Evolutionary conservation across 345 rosid genomes (phyloP).

Genomic region (Hypericum androsaemum): DNA sequence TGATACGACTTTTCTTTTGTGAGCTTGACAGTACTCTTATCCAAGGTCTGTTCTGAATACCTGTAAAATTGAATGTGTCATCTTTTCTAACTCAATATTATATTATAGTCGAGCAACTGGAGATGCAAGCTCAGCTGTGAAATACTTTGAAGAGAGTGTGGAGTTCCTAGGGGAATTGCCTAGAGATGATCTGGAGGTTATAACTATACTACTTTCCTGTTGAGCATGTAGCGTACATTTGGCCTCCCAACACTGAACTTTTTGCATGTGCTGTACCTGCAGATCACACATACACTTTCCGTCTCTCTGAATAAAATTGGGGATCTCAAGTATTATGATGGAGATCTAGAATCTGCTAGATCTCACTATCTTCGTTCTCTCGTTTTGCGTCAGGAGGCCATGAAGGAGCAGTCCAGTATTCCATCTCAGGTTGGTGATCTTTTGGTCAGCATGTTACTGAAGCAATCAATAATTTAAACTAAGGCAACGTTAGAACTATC

Average conservation of each 20-base stretch:
- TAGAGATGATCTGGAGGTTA: slow-evolving; percentile 74
- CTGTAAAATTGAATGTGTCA: neutral
- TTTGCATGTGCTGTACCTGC: slow-evolving; percentile 16
- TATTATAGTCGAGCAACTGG: slow-evolving; percentile 81
- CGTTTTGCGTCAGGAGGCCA: slow-evolving; percentile 67
- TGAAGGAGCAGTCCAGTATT: slow-evolving; percentile 39
- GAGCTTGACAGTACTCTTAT: no score
- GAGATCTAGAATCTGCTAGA: slow-evolving; percentile 75
- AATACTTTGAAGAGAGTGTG: slow-evolving; percentile 81
- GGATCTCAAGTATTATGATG: slow-evolving; percentile 83
- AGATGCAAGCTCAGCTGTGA: slow-evolving; percentile 61
- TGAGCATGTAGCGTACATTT: neutral
- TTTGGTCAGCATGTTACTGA: no score
- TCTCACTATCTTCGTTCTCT: slow-evolving; percentile 65
- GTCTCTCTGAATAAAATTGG: slow-evolving; percentile 96
- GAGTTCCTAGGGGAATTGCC: slow-evolving; percentile 69
- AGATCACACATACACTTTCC: slow-evolving; percentile 84
- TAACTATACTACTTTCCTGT: neutral
- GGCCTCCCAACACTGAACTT: neutral
- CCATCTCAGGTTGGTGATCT: slow-evolving; percentile 63
- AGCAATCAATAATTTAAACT: no score
- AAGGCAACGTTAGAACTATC: no score
- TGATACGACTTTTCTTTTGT: no score
- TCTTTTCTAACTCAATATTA: neutral
- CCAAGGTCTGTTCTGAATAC: no score